These are phyloP conservation scores for Candida manassasensis DNA, from an alignment of 805 yeast species.

Conservation along the genomic window DNA sequence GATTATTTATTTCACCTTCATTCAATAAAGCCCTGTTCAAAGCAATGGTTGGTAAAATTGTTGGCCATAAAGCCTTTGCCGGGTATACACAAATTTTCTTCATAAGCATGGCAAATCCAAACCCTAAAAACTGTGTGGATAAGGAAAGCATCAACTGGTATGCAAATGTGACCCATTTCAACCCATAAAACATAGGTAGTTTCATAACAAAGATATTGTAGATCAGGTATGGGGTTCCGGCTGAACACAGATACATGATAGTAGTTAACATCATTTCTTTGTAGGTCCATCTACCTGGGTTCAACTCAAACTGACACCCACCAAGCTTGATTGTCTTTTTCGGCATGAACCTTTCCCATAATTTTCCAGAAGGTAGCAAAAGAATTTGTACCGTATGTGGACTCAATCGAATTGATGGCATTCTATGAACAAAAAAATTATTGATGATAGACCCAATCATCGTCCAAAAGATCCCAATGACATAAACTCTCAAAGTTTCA, in stretches of 20 bases:
- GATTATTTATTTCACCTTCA: constrained; percentile 18
- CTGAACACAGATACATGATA: constrained; percentile 39
- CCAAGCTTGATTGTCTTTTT: constrained; percentile 18
- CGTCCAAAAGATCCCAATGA: constrained; percentile 38
- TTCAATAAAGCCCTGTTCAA: constrained; percentile 38
- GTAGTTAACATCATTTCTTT: constrained; percentile 44
- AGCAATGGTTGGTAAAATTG: constrained; percentile 40
- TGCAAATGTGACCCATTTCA: constrained; percentile 43
- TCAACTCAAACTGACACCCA: constrained; percentile 24
- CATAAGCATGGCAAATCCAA: constrained; percentile 63
- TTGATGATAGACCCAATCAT: constrained; percentile 36
- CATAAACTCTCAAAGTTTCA: constrained; percentile 37
- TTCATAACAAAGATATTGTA: constrained; percentile 43
- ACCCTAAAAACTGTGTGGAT: constrained; percentile 60
- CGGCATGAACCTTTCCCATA: constrained; percentile 34
- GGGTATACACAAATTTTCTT: constrained; percentile 49
- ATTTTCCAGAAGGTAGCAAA: constrained; percentile 35
- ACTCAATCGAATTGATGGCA: constrained; percentile 32
- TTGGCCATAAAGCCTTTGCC: constrained; percentile 41
- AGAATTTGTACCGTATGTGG: constrained; percentile 38
- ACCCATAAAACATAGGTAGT: constrained; percentile 36
- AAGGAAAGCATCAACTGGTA: constrained; percentile 50
- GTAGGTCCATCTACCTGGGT: constrained; percentile 41
- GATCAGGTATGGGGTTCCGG: constrained; percentile 39
- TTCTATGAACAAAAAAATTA: constrained; percentile 38